Evolutionary conservation across 75 land plant genomes (phyloP).

Genomic region (Larix kaempferi): DNA sequence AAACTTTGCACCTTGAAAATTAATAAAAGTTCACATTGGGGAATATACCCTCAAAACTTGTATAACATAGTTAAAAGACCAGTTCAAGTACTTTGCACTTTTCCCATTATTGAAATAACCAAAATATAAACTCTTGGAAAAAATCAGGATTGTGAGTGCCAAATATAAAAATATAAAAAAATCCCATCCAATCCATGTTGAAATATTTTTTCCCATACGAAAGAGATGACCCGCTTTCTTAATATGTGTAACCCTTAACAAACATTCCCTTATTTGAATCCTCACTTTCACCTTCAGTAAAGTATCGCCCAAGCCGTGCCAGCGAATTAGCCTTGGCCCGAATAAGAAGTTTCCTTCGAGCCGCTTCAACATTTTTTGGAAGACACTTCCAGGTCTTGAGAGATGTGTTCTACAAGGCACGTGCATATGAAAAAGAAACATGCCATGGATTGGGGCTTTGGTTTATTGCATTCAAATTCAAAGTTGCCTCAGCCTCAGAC

Average conservation of each 20-base stretch:
- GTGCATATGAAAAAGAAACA: constrained; percentile 92
- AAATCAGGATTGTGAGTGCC: too few relatives aligned
- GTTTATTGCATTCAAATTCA: constrained; percentile 93
- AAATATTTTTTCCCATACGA: too few relatives aligned
- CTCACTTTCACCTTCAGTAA: constrained; percentile 72
- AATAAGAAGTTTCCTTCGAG: constrained; percentile 59
- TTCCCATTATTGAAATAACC: too few relatives aligned
- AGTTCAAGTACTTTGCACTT: too few relatives aligned
- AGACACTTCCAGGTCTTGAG: constrained; percentile 85
- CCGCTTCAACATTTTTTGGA: constrained; percentile 73
- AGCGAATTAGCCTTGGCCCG: constrained; percentile 87
- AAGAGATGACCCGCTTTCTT: not conserved
- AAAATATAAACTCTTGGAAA: too few relatives aligned
- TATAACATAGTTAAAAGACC: too few relatives aligned
- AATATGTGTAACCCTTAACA: constrained; percentile 83
- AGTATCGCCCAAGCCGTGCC: constrained; percentile 82
- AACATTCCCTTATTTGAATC: constrained; percentile 90
- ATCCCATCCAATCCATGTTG: too few relatives aligned
- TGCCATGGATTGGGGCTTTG: constrained; percentile 93
- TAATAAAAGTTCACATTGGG: too few relatives aligned
- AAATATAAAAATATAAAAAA: too few relatives aligned
- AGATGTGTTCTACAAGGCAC: constrained; percentile 80
- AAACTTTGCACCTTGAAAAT: too few relatives aligned
- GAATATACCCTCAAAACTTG: too few relatives aligned
- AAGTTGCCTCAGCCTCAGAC: constrained; percentile 94